phyloP scores from a whole-genome alignment of 345 rosid species.

The Turnera subulata region DNA sequence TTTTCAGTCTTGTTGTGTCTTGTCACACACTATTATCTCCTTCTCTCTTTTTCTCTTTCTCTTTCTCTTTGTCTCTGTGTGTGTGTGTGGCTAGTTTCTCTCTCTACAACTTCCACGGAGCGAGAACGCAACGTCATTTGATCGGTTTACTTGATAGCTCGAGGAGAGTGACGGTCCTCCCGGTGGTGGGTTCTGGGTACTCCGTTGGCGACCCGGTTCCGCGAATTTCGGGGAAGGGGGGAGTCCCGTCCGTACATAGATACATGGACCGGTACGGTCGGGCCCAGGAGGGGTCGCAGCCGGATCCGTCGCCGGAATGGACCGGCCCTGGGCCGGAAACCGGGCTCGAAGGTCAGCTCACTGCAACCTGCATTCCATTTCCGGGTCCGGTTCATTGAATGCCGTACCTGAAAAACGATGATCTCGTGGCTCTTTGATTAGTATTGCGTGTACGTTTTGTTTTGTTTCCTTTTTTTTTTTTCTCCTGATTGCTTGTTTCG shows the following conservation, averaged over 20 bases:
- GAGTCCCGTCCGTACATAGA: slow-evolving; percentile 16
- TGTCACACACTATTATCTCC: neutral
- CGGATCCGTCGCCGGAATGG: slow-evolving; percentile 82
- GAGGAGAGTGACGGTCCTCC: too few species aligned
- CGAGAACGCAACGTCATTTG: slow-evolving; percentile 18
- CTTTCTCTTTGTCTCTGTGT: too few species aligned
- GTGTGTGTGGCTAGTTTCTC: neutral
- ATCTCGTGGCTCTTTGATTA: neutral
- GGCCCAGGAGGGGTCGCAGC: slow-evolving; percentile 47
- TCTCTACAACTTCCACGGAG: neutral
- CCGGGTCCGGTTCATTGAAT: slow-evolving; percentile 3
- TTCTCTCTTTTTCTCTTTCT: too few species aligned
- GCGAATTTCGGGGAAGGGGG: slow-evolving; percentile 15
- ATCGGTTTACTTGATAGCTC: slow-evolving; percentile 29
- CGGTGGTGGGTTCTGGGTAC: neutral
- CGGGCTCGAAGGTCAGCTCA: slow-evolving; percentile 56
- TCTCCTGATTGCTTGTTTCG: slow-evolving; percentile 28
- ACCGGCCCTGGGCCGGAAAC: slow-evolving; percentile 50
- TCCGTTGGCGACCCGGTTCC: slow-evolving; percentile 10
- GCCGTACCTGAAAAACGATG: neutral
- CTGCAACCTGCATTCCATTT: slow-evolving; percentile 22
- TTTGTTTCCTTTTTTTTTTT: slow-evolving; percentile 17
- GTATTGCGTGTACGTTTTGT: neutral
- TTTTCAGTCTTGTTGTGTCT: neutral
- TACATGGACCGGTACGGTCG: slow-evolving; percentile 74